Percentiles rank a stretch among this genome's conserved stretches.
These are phyloP conservation scores for Penicillium argentinense DNA, from an alignment of 495 filamentous ascomycete genomes.

Conservation along the genomic window DNA sequence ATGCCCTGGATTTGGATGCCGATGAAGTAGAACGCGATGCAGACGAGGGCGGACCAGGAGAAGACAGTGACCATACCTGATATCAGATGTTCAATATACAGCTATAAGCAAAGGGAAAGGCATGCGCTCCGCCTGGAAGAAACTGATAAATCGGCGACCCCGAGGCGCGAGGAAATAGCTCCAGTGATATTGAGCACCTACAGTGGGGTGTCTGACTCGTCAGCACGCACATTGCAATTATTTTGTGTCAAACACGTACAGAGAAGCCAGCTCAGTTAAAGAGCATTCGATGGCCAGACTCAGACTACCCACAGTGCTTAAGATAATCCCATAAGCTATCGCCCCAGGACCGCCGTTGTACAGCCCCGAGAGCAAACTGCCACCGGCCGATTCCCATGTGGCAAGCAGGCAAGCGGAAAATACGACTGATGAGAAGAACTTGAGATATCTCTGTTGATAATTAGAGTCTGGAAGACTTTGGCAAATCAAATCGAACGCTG, in stretches of 20 bases:
- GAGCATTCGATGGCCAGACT: conserved; percentile 28
- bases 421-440: conserved; percentile 33
- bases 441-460: conserved; percentile 32
- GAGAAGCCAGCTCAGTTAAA: conserved; percentile 37
- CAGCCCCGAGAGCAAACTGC: conserved; percentile 24
- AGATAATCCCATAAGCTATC: conserved; percentile 31
- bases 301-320: conserved; percentile 26
- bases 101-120: conserved; percentile 21
- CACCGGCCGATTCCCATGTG: conserved; percentile 37
- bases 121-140: conserved; percentile 39
- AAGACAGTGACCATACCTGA: conserved; percentile 36
- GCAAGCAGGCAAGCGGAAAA: conserved; percentile 34
- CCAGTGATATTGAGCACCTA: conserved; percentile 50
- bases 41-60: conserved; percentile 45
- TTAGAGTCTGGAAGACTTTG: conserved; percentile 2
- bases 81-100: conserved; percentile 3
- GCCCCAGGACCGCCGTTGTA: conserved; percentile 32
- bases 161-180: conserved; percentile 42
- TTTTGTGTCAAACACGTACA: conserved; percentile 23
- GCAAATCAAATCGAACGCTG: not conserved
- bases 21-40: conserved; percentile 48
- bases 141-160: conserved; percentile 40
- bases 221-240: not conserved
- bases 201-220: conserved; percentile 31
- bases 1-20: conserved; percentile 49